Evolutionary conservation across 2,329 filamentous ascomycete genomes (phyloP).

Genomic region (Cercospora sesami): DNA sequence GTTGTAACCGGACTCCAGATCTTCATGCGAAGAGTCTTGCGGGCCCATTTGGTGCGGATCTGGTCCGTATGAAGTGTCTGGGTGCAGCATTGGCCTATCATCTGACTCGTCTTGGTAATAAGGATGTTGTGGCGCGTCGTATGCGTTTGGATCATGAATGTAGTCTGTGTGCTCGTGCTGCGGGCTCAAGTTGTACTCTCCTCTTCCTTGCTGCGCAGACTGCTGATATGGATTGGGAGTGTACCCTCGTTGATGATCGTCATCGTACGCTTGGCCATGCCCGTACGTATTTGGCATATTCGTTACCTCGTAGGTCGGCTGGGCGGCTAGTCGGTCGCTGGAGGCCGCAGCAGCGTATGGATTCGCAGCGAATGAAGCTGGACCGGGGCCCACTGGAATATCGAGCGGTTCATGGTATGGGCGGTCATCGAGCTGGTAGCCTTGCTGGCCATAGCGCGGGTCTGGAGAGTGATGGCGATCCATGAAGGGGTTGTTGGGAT

Average conservation of each 20-base stretch:
- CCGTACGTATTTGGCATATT: slow-evolving; percentile 65
- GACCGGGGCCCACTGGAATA: slow-evolving; percentile 65
- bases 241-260: slow-evolving; percentile 47
- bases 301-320: slow-evolving; percentile 78
- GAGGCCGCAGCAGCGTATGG: slow-evolving; percentile 45
- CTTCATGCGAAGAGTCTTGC: slow-evolving; percentile 45
- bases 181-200: slow-evolving; percentile 67
- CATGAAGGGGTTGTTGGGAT: slow-evolving; percentile 28
- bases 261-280: slow-evolving; percentile 62
- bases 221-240: slow-evolving; percentile 45
- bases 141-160: slow-evolving; percentile 63
- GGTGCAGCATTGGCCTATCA: slow-evolving; percentile 71
- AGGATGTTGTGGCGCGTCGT: slow-evolving; percentile 43
- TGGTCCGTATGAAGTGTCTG: slow-evolving; percentile 61
- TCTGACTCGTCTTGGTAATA: slow-evolving; percentile 69
- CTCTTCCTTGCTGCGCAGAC: slow-evolving; percentile 44
- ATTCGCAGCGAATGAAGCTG: slow-evolving; percentile 26
- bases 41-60: slow-evolving; percentile 50
- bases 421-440: slow-evolving; percentile 81
- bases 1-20: slow-evolving; percentile 41
- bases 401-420: slow-evolving; percentile 67
- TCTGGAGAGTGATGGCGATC: slow-evolving; percentile 42
- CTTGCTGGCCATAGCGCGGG: slow-evolving; percentile 69
- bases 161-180: slow-evolving; percentile 79
- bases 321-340: slow-evolving; percentile 75